These are phyloP conservation scores for Ophiostoma ulmi DNA, from an alignment of 2,329 filamentous ascomycete genomes.

Conservation along the genomic window DNA sequence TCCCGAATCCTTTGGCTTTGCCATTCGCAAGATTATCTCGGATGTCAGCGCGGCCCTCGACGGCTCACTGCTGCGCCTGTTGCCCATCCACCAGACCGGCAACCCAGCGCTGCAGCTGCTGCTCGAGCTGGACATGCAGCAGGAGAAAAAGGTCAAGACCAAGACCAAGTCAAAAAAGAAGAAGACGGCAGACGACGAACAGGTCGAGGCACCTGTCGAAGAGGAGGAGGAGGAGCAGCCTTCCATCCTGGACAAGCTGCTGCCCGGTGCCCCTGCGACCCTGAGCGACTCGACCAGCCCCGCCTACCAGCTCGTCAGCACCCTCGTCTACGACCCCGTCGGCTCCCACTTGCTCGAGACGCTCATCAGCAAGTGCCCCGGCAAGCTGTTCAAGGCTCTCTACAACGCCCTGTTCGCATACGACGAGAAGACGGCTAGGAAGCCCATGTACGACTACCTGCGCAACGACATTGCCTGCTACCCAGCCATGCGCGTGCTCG, in stretches of 20 bases:
- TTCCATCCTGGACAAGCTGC: conserved; percentile 66
- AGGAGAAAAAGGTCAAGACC: conserved; percentile 58
- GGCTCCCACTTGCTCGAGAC: conserved; percentile 87
- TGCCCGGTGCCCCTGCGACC: conserved; percentile 68
- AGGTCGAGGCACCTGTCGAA: conserved; percentile 13
- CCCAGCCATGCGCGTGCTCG: conserved; percentile 75
- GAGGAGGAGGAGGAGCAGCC: conserved; percentile 21
- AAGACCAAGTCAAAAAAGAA: conserved; percentile 33
- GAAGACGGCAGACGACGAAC: conserved; percentile 30
- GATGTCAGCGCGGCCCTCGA: conserved; percentile 72
- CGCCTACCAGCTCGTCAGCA: conserved; percentile 72
- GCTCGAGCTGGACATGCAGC: conserved; percentile 75
- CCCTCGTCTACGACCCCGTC: conserved; percentile 82
- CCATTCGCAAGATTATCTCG: conserved; percentile 74
- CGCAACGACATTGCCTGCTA: conserved; percentile 89
- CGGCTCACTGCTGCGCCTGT: conserved; percentile 70
- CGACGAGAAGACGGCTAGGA: conserved; percentile 42
- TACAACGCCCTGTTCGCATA: conserved; percentile 72
- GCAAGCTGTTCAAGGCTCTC: conserved; percentile 84
- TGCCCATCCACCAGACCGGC: conserved; percentile 83
- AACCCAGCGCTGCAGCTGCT: conserved; percentile 91
- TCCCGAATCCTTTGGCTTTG: conserved; percentile 70
- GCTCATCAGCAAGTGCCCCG: conserved; percentile 72
- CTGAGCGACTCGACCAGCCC: conserved; percentile 68
- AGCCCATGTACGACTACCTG: conserved; percentile 64